Percentiles rank a stretch among this genome's conserved stretches.
These are phyloP conservation scores for Oxytropis ochrocephala DNA, from an alignment of 306 rosid species.

Conservation along the genomic window DNA sequence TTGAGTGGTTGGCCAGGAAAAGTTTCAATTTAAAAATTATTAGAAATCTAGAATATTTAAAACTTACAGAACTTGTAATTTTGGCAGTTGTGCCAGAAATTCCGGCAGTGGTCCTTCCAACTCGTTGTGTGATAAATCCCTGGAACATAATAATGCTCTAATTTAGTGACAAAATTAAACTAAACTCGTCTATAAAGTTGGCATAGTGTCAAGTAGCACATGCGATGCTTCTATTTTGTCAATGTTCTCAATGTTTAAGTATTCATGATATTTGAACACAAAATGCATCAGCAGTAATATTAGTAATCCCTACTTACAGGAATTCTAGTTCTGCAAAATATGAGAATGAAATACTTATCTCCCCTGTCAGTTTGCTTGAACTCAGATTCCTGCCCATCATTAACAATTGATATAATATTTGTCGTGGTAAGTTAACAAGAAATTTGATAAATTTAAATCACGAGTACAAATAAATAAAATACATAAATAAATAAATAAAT, in stretches of 20 bases:
- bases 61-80: slow-evolving; percentile 27
- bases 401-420: not conserved
- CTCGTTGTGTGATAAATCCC: slow-evolving; percentile 26
- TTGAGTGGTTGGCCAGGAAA: not conserved
- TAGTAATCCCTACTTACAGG: slow-evolving; percentile 15
- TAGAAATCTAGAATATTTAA: not conserved
- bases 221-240: not conserved
- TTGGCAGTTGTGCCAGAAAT: slow-evolving; percentile 17
- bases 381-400: slow-evolving; percentile 19
- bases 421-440: not conserved
- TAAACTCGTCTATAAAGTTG: not conserved
- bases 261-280: not conserved
- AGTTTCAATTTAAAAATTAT: not conserved
- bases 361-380: slow-evolving; percentile 20
- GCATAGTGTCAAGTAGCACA: not conserved
- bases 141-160: not conserved
- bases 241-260: not conserved
- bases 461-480: too few relatives aligned
- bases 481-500: not conserved
- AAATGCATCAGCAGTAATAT: not conserved
- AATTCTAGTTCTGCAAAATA: not conserved
- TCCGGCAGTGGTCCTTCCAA: slow-evolving; percentile 17
- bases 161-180: not conserved
- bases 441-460: too few relatives aligned
- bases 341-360: not conserved